Base-by-base conservation (phyloP, 2,329 filamentous ascomycete species). In the Botryotinia globosa region DNA sequence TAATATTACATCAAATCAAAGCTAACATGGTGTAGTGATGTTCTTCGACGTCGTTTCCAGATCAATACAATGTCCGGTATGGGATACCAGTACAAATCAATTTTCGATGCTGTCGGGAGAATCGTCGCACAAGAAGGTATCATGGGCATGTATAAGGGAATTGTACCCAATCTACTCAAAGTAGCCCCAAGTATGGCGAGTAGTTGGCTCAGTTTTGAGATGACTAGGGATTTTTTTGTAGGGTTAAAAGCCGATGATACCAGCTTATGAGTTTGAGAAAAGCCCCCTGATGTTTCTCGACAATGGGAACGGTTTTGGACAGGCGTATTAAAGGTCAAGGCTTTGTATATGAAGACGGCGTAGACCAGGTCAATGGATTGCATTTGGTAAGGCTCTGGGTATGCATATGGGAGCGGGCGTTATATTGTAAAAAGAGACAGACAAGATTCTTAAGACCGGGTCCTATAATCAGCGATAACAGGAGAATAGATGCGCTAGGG, bases 41-140 rank as follows among this genome's bases (percentile, higher is more conserved):
- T 99, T 3, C 86, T 99, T 71, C 92, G 96, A 45, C 90, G 96
- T 74, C 89, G 96, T 68, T 99, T 99, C 82, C 96, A 99, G 81
- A 96, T 99, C 84, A 99, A 99, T 83, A 98, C 96, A 71, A 99
- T 99, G 96, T 94, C 92, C 65, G 96, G 96, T 69, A 95, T 99
- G 90, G 96, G 96, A 68, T 98, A 98, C 83, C 90, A 95, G 81
- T 99, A 99, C 85, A 94, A 92, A 79, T 92, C 91, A 10, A 91
- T 99, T 61, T 86, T 89, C 75, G 94, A 97, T 80, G 96, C 96
- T 5, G 85, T 99, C 75, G 88, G 85, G 69, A 89, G 92, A 68
- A 99, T 99, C 78, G 82, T 97, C 71, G 83, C 87, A 64, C 90
- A 97, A 78, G 96, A 99, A 83, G 96, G 96, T 44, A 56, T 95